phyloP scores from a whole-genome alignment of 225 moss, liverwort and hornwort species.

The Thuidium tamariscinum region DNA sequence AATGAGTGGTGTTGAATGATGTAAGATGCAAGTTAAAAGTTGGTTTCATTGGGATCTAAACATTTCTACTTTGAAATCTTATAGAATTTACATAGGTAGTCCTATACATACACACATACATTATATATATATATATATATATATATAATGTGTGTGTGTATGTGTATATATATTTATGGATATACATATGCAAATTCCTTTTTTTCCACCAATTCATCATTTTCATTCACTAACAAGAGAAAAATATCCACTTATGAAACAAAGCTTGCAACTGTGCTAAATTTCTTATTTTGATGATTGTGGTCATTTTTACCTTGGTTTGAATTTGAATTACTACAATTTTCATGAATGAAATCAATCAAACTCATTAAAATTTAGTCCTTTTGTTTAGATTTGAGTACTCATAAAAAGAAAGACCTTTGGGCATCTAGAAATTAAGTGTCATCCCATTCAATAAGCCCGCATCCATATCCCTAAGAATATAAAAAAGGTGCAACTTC shows the following conservation, averaged over 20 bases:
- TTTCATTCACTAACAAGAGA: not conserved
- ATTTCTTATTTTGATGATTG: rapidly evolving
- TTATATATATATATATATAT: not conserved
- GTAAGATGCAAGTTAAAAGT: not conserved
- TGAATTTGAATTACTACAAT: rapidly evolving
- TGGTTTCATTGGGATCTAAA: rapidly evolving
- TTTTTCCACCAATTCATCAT: too few species aligned
- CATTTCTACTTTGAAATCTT: not conserved
- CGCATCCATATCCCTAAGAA: too few species aligned
- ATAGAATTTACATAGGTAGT: not conserved
- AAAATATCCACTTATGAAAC: rapidly evolving
- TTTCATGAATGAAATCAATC: not conserved
- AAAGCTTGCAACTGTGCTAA: rapidly evolving
- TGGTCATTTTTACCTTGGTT: not conserved
- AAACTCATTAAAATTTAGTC: too few species aligned
- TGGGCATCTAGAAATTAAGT: rapidly evolving
- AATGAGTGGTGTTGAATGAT: rapidly evolving
- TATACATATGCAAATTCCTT: too few species aligned
- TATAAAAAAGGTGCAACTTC: rapidly evolving
- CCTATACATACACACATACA: not conserved
- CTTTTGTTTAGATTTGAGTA: not conserved
- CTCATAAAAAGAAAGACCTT: too few species aligned
- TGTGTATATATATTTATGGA: too few species aligned
- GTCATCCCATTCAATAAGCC: not conserved
- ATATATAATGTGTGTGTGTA: too few species aligned